These are phyloP conservation scores for Hypsizygus marmoreus DNA, from an alignment of 768 basidiomycete genomes.

Conservation along the genomic window DNA sequence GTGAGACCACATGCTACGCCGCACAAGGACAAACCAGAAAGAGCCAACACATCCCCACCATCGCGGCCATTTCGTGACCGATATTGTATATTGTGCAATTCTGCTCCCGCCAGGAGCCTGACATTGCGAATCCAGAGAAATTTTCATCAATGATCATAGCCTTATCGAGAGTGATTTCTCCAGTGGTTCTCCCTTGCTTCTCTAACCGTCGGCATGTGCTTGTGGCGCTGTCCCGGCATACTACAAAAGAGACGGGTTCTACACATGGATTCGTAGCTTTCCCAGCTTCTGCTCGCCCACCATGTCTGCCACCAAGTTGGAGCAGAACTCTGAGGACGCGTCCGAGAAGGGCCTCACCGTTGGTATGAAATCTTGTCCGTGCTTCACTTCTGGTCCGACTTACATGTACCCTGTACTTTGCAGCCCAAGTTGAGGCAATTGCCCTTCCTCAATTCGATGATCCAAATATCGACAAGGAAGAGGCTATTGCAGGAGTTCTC, in stretches of 20 bases:
- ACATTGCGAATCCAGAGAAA: not conserved
- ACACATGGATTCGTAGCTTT: conserved; percentile 20
- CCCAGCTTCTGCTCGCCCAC: conserved; percentile 22
- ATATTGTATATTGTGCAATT: too few relatives aligned
- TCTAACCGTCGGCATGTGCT: conserved; percentile 22
- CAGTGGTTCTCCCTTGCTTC: conserved; percentile 9
- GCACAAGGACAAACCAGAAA: too few relatives aligned
- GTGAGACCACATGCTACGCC: too few relatives aligned
- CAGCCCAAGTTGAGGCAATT: conserved; percentile 30
- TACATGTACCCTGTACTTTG: not conserved
- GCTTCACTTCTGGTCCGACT: not conserved
- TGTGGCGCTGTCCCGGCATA: conserved; percentile 14
- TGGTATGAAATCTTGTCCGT: conserved; percentile 15
- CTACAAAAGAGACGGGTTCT: conserved; percentile 29
- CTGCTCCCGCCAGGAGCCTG: too few relatives aligned
- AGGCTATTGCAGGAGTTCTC: conserved; percentile 41
- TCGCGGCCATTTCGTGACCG: too few relatives aligned
- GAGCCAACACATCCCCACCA: too few relatives aligned
- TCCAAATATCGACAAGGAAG: conserved; percentile 54
- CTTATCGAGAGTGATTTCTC: conserved; percentile 3
- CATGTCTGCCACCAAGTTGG: conserved; percentile 38
- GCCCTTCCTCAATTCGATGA: conserved; percentile 49
- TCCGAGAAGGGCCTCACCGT: conserved; percentile 29
- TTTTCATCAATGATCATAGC: too few relatives aligned
- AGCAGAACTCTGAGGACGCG: conserved; percentile 23